Evolutionary conservation across 164 flowering plant species (phyloP).

Genomic region (Nymphaea colorata): DNA sequence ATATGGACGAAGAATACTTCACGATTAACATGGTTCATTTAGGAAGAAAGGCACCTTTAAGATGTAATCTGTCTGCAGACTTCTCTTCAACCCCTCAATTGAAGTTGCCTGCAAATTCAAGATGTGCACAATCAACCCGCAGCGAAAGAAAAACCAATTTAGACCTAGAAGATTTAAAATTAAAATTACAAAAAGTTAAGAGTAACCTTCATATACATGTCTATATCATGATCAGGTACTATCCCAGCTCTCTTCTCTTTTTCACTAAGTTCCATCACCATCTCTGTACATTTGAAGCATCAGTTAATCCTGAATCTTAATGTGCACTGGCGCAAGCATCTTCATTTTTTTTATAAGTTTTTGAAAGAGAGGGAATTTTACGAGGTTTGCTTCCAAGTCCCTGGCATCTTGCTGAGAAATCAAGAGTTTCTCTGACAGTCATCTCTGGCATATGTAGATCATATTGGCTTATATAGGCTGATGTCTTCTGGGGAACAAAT

Average conservation of each 20-base stretch:
- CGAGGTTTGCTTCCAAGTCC: slow-evolving; percentile 1
- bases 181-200: background rate
- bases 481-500: slow-evolving; percentile 2
- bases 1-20: too few species aligned
- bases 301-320: too few species aligned
- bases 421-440: slow-evolving; percentile 3
- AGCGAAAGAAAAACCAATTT: background rate
- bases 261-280: slow-evolving; percentile 1
- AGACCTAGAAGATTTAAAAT: background rate
- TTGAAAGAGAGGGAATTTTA: background rate
- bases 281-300: background rate
- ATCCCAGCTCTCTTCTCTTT: slow-evolving; percentile 3
- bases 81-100: slow-evolving; percentile 28
- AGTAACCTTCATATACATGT: slow-evolving; percentile 1
- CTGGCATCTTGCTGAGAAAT: background rate
- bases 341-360: background rate
- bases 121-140: background rate
- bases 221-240: slow-evolving; percentile 1
- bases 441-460: slow-evolving; percentile 1
- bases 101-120: slow-evolving; percentile 36
- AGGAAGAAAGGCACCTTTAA: slow-evolving; percentile 27
- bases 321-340: background rate
- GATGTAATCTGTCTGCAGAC: slow-evolving; percentile 46
- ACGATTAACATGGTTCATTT: background rate
- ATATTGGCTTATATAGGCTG: slow-evolving; percentile 1